These are phyloP conservation scores for Asterochloris erici DNA, from an alignment of 139 green algal species.

Conservation along the genomic window DNA sequence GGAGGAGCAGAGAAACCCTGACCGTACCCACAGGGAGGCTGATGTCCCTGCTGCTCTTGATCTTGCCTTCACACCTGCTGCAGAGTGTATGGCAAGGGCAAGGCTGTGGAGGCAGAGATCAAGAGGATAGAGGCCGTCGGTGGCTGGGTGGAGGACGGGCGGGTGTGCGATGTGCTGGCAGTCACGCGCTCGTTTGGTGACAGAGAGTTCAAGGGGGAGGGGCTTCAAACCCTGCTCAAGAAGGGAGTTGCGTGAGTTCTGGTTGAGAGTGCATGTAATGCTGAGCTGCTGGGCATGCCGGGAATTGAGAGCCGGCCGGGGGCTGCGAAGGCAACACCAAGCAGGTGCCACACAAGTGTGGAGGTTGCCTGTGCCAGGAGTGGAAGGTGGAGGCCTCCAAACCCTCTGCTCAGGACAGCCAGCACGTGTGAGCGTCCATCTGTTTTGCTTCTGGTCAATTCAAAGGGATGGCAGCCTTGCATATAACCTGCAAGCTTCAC, in stretches of 20 bases:
- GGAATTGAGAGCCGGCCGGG: too few species aligned
- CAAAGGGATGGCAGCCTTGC: too few species aligned
- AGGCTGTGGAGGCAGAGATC: conserved; percentile 37
- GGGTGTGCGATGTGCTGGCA: conserved; percentile 76
- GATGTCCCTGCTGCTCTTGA: too few species aligned
- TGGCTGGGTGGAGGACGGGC: conserved; percentile 61
- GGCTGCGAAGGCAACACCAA: too few species aligned
- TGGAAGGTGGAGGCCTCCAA: too few species aligned
- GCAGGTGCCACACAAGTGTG: too few species aligned
- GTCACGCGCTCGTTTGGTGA: conserved; percentile 78
- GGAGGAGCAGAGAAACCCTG: too few species aligned
- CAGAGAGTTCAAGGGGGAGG: conserved; percentile 59
- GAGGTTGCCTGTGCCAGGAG: too few species aligned
- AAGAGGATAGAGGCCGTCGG: conserved; percentile 40
- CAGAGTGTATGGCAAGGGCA: conserved; percentile 42
- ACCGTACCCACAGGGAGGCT: too few species aligned
- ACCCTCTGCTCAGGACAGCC: too few species aligned
- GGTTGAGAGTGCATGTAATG: background rate
- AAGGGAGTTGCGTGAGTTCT: conserved; percentile 33
- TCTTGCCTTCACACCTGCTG: background rate
- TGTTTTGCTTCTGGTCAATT: too few species aligned
- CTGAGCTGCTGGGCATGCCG: background rate
- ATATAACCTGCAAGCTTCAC: background rate
- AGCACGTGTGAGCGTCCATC: too few species aligned
- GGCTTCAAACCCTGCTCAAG: conserved; percentile 37